Evolutionary conservation across 2,329 filamentous ascomycete species (phyloP).

Genomic region (Penicillium aurantiogriseum): DNA sequence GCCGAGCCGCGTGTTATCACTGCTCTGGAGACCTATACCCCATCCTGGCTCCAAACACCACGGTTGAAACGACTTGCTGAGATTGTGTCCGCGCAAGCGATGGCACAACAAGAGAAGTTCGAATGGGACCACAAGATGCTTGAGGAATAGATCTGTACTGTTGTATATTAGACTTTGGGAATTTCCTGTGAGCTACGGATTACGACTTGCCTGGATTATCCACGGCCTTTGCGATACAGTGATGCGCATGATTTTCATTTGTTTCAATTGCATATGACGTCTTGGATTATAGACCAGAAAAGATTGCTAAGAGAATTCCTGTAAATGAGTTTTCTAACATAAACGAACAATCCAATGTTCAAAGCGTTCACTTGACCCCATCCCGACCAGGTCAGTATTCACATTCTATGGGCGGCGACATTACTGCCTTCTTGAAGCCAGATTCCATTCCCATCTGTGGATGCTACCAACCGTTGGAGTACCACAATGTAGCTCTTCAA

Average conservation of each 20-base stretch:
- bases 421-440: no score
- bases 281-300: slow-evolving; percentile 8
- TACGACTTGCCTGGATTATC: slow-evolving; percentile 23
- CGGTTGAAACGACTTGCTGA: slow-evolving; percentile 94
- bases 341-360: not conserved
- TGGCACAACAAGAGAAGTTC: slow-evolving; percentile 88
- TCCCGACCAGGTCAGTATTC: no score
- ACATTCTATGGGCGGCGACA: no score
- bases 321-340: not conserved
- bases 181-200: slow-evolving; percentile 28
- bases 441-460: no score
- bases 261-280: slow-evolving; percentile 12
- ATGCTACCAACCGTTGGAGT: no score
- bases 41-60: slow-evolving; percentile 96
- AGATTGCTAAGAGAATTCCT: not conserved
- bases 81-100: slow-evolving; percentile 94
- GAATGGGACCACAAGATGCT: slow-evolving; percentile 47
- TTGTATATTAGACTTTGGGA: slow-evolving; percentile 28
- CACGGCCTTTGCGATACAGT: slow-evolving; percentile 24
- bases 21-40: slow-evolving; percentile 95
- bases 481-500: not conserved
- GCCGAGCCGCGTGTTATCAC: slow-evolving; percentile 95
- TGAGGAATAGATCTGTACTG: slow-evolving; percentile 25
- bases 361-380: no score
- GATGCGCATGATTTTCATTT: slow-evolving; percentile 24